Evolutionary conservation across 2,329 filamentous ascomycete species (phyloP), one percentile per base, ranked within the genome.

Genomic region (Ophiocordyceps unilateralis): DNA sequence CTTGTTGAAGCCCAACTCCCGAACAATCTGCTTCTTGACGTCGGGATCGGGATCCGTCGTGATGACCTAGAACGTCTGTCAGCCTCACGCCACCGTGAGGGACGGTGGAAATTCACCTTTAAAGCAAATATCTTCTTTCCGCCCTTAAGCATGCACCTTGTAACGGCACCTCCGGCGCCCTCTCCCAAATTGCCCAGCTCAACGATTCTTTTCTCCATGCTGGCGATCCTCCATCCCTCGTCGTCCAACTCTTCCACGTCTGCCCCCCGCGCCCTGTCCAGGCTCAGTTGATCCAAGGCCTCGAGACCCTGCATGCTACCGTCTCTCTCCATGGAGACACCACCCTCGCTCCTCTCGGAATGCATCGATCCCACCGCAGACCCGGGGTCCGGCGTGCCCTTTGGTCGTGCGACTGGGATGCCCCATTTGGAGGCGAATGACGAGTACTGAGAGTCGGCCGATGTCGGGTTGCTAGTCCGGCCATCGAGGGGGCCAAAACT

Each of bases 41-140:
- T 95, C 89, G 12, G 91, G 89, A 53, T 98, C 91, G 2, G 91
- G 91, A 58, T 96, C 93, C 28, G 91, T 95, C 3, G 91, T 98
- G 58, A 98, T 98, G 56, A 98, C 83, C 89, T 93, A 48, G 23
- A 32, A 11, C 3, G 34, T 41, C 43, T 43, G 41, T 45, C 34
- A 15, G 28, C 20, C 28, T 28, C 28, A 21, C 6, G 32, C 8
- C 10, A 36, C 6, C 1, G 7, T 3, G 32, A 17, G n/a, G n/a
- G 17, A 17, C 5, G 17, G 14, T 10, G 11, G 6, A 32, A 26
- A 36, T 30, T 50, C 63, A 93, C 89, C 79, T 98, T 98, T 43
- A 98, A 66, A 8, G 91, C 91, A 67, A 98, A 98, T 8, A 95
- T 75, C 0, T 86, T 95, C 66, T 93, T 94, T 47, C 87, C 88